phyloP scores from a whole-genome alignment of 371 early-diverging fungal species.

The Chytridium lagenaria region DNA sequence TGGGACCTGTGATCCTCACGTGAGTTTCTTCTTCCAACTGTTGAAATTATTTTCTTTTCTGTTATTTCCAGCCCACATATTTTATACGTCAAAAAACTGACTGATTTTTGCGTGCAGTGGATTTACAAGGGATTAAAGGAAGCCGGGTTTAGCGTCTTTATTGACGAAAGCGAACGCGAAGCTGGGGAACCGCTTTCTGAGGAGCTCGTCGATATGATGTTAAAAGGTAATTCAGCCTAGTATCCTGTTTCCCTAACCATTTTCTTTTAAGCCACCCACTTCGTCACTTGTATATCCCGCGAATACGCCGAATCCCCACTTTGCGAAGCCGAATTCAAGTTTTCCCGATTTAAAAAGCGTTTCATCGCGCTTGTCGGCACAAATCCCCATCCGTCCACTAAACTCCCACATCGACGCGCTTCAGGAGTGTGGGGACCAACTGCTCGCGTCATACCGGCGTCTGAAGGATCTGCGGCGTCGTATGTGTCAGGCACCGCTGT shows the following conservation, averaged over 20 bases:
- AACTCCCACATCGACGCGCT: not conserved
- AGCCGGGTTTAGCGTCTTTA: conserved; percentile 23
- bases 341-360: conserved; percentile 20
- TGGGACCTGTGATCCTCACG: conserved; percentile 21
- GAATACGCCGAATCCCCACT: conserved; percentile 17
- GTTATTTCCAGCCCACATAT: conserved; percentile 3
- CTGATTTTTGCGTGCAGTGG: not conserved
- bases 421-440: conserved; percentile 12
- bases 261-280: conserved; percentile 14
- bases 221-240: conserved; percentile 8
- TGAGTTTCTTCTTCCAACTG: not conserved
- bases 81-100: not conserved
- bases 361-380: conserved; percentile 14
- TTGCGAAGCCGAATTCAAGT: conserved; percentile 23
- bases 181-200: conserved; percentile 22
- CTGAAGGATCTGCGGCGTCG: not conserved
- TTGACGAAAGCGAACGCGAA: conserved; percentile 24
- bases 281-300: conserved; percentile 14
- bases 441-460: not conserved
- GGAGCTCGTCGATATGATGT: conserved; percentile 23
- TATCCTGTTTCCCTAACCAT: not conserved
- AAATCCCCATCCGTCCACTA: not conserved
- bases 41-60: not conserved
- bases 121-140: conserved; percentile 22
- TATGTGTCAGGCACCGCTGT: conserved; percentile 15